Evolutionary conservation across 2,329 filamentous ascomycete species (phyloP), one percentile per base, ranked within the genome.

Genomic region (Phaeoacremonium minimum): DNA sequence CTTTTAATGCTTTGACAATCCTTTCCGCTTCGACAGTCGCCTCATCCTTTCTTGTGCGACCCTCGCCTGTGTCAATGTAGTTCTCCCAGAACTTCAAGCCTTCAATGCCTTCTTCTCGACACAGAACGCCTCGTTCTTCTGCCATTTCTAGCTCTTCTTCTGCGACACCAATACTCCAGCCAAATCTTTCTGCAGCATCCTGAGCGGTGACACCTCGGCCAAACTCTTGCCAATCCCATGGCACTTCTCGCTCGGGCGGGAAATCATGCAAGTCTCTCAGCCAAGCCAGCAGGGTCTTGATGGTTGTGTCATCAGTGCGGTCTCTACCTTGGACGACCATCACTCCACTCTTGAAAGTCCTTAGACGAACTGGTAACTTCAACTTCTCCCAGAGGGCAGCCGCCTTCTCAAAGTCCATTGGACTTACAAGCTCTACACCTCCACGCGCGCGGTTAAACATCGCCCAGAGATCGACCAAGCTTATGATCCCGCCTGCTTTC

Each of bases 91-190:
- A 98, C 51, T 84, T 84, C 32, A 95, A 69, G 0, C 93, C 93
- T 57, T 96, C 90, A 12, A 97, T 78, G 5, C 88, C 84, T 51
- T 95, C 90, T 57, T 98, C 93, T 32, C 93, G 82, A 57, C 91
- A 97, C 15, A 98, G 58, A 4, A 81, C 79, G 0, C 93, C 93
- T 38, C 77, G 80, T 57, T 97, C 91, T 60, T 98, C 93, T 0
- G 90, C 90, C 91, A 98, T 96, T 56, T 96, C 87, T 11, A 98
- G 71, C 63, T 98, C 93, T 58, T 97, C 93, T 41, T 85, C 86
- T 2, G 93, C 93, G 15, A 98, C 91, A 7, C 93, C 93, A 7
- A 98, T 84, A 56, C 93, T 97, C 93, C 93, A 98, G 6, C 90
- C 87, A 61, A 98, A 98, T 33, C 80, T 73, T 58, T 94, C 87